Evolutionary conservation across 345 rosid species (phyloP).

Genomic region (Diplotaxis tenuifolia): DNA sequence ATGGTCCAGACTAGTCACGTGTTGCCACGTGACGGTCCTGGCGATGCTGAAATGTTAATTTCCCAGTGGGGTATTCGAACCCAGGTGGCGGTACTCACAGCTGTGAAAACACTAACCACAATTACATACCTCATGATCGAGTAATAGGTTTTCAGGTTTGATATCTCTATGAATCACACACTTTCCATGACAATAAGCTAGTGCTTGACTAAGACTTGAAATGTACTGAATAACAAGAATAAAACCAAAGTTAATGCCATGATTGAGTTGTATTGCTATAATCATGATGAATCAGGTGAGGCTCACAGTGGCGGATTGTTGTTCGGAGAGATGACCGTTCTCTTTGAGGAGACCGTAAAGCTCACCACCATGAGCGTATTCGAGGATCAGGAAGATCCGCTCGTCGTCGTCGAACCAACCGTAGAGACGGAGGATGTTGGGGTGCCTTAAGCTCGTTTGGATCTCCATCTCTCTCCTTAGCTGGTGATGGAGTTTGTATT

Average conservation of each 20-base stretch:
- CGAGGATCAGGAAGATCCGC: constrained; percentile 82
- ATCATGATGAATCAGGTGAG: not conserved
- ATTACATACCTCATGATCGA: constrained; percentile 79
- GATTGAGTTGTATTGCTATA: not conserved
- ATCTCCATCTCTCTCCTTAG: constrained; percentile 90
- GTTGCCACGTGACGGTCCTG: too few relatives aligned
- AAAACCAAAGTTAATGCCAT: constrained; percentile 1
- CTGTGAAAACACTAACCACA: too few relatives aligned
- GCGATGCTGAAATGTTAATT: too few relatives aligned
- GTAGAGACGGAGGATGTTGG: constrained; percentile 69
- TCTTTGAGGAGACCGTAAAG: constrained; percentile 67
- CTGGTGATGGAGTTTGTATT: constrained; percentile 77
- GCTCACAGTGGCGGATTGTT: constrained; percentile 80
- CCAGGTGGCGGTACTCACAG: too few relatives aligned
- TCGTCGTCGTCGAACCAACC: constrained; percentile 91
- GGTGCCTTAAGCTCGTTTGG: constrained; percentile 66
- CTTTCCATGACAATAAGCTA: constrained; percentile 89
- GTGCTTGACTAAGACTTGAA: constrained; percentile 78
- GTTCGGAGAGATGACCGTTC: constrained; percentile 57
- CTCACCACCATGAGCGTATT: constrained; percentile 90
- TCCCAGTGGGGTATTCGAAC: too few relatives aligned
- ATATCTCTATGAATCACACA: constrained; percentile 96
- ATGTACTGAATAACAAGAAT: constrained; percentile 71
- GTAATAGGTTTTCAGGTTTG: constrained; percentile 94
- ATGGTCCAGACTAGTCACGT: too few relatives aligned